Base-by-base conservation (phyloP, 2,329 filamentous ascomycete species). In the Stachybotrys elegans region DNA sequence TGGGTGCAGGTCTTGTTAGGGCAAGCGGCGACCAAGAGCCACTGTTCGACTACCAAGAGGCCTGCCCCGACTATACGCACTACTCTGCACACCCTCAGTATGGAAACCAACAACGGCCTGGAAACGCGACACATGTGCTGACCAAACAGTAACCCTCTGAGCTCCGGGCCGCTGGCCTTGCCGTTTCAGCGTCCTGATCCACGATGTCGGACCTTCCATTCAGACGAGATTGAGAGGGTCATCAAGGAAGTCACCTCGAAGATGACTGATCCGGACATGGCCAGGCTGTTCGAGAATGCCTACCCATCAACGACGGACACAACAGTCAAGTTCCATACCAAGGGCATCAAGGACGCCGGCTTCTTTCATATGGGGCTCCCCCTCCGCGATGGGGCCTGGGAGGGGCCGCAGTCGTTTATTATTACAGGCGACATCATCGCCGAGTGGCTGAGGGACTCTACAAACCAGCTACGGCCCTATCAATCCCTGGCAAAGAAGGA, bases 391-490 rank as follows among this genome's bases (percentile, higher is more conserved):
- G 78, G 75, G 14, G 77, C 79, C 51, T 96, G 91, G 91, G 73
- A 86, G 53, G 91, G 91, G 0, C 74, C 87, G 0, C 92, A 97
- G 58, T 91, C 86, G 11, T 97, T 97, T 62, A 85, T 97, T 51
- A 94, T 95, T 40, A 95, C 89, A 0, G 89, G 89, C 41, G 89
- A 95, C 55, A 95, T 95, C 60, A 87, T 94, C 56, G 90, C 90
- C 0, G 89, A 95, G 63, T 95, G 90, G 90, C 71, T 95, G 40
- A 82, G 90, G 42, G 89, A 95, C 66, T 94, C 88, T 11, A 94
- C 90, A 11, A 97, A 97, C 65, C 93, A 98, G 65, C 69, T 98
- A 42, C 80, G 85, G 2, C 91, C 93, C 43, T 98, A 98, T 60
- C 92, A 96, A 60, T 71, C 79, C 0, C 72, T 98, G 20, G 86